Evolutionary conservation across 768 basidiomycete genomes (phyloP).

Genomic region (Termitomyces sp.): DNA sequence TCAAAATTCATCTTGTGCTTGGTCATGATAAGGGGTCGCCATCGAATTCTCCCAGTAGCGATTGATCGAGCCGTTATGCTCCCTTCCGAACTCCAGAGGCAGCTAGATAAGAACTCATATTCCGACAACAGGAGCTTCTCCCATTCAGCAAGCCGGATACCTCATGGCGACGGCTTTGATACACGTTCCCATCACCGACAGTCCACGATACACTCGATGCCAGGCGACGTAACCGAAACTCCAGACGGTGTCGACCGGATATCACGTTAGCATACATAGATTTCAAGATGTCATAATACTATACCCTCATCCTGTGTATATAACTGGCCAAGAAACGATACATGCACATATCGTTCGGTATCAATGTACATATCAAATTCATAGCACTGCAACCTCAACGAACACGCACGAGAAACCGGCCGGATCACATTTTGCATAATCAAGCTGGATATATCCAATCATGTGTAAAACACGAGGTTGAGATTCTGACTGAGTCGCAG

Average conservation of each 20-base stretch:
- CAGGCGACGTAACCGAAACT: neutral
- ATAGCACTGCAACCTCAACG: neutral
- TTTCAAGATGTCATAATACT: neutral
- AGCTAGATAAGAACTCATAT: slow-evolving; percentile 16
- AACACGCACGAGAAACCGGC: neutral
- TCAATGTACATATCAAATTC: neutral
- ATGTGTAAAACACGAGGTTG: slow-evolving; percentile 11
- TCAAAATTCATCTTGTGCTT: slow-evolving; percentile 84
- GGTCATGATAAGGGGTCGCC: slow-evolving; percentile 93
- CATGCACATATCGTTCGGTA: neutral
- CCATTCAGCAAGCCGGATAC: neutral
- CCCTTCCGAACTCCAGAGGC: slow-evolving; percentile 53
- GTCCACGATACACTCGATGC: neutral
- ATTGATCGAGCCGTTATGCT: slow-evolving; percentile 86
- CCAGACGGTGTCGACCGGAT: neutral
- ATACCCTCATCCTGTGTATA: neutral
- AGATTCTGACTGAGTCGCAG: neutral
- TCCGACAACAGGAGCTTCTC: slow-evolving; percentile 7
- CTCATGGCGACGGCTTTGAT: slow-evolving; percentile 1
- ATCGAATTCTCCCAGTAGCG: slow-evolving; percentile 83
- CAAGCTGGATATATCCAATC: neutral
- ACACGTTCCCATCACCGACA: slow-evolving; percentile 2
- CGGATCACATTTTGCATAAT: slow-evolving; percentile 6
- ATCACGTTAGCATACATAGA: neutral
- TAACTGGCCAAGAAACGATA: neutral